These are phyloP conservation scores for Sugiyamaella lignohabitans DNA, from an alignment of 805 yeast genomes.

Conservation along the genomic window DNA sequence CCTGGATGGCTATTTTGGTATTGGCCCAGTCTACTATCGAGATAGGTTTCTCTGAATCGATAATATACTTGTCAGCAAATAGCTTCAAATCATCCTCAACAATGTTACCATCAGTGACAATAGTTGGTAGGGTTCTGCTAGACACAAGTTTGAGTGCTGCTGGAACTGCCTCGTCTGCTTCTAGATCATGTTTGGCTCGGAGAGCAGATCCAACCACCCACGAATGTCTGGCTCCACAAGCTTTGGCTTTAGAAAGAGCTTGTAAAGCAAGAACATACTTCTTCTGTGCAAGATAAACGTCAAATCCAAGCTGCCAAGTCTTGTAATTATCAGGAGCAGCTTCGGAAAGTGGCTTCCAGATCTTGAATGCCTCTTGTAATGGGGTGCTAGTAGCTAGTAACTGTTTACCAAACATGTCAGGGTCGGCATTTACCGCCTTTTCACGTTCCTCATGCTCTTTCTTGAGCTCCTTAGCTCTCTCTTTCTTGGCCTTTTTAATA, in stretches of 20 bases:
- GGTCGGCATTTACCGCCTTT: slow-evolving; percentile 18
- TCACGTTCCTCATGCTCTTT: slow-evolving; percentile 39
- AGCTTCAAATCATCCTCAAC: slow-evolving; percentile 18
- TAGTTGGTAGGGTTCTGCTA: slow-evolving; percentile 16
- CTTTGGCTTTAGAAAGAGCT: slow-evolving; percentile 41
- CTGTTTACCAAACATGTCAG: slow-evolving; percentile 46
- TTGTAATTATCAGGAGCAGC: slow-evolving; percentile 22
- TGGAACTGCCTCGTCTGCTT: slow-evolving; percentile 36
- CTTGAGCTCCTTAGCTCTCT: slow-evolving; percentile 40
- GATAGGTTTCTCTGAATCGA: slow-evolving; percentile 11
- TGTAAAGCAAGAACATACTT: slow-evolving; percentile 50
- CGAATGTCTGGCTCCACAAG: slow-evolving; percentile 30
- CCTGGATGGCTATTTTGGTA: slow-evolving; percentile 16
- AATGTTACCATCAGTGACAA: slow-evolving; percentile 13
- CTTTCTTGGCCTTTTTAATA: slow-evolving; percentile 38
- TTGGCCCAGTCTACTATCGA: slow-evolving; percentile 24
- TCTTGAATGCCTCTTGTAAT: slow-evolving; percentile 37
- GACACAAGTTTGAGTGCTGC: slow-evolving; percentile 36
- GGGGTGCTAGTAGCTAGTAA: slow-evolving; percentile 35
- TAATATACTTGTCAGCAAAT: slow-evolving; percentile 23
- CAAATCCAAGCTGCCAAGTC: slow-evolving; percentile 43
- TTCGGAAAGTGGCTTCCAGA: slow-evolving; percentile 34
- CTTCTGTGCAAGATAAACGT: slow-evolving; percentile 38
- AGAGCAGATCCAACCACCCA: slow-evolving; percentile 31
- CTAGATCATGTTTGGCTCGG: slow-evolving; percentile 23